phyloP scores from a whole-genome alignment of 2,329 filamentous ascomycete genomes.

The Fusarium sublunatum region DNA sequence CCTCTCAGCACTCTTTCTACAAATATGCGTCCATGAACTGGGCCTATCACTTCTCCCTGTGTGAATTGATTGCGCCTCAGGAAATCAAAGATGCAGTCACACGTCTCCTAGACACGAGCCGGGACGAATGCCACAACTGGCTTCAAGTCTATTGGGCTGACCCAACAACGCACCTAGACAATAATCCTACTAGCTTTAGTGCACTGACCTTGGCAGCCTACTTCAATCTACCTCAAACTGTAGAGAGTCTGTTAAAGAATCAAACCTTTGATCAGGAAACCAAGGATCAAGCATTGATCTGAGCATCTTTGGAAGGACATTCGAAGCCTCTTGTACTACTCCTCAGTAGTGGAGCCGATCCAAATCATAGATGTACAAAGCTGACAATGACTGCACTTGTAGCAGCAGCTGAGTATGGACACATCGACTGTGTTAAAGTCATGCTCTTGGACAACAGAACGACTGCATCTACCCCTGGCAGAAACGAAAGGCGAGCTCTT shows the following conservation, averaged over 20 bases:
- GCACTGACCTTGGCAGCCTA: conserved; percentile 47
- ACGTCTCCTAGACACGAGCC: conserved; percentile 33
- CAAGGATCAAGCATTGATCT: conserved; percentile 45
- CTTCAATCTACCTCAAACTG: conserved; percentile 46
- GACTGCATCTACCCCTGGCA: conserved; percentile 38
- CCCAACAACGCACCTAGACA: conserved; percentile 34
- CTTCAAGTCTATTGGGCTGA: conserved; percentile 47
- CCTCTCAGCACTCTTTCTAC: conserved; percentile 47
- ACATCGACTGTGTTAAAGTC: conserved; percentile 41
- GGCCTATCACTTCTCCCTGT: conserved; percentile 49
- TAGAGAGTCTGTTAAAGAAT: conserved; percentile 34
- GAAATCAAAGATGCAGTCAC: conserved; percentile 33
- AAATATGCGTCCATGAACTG: conserved; percentile 53
- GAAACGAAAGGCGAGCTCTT: conserved; percentile 47
- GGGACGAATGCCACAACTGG: conserved; percentile 48
- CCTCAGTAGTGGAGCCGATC: conserved; percentile 39
- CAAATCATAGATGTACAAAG: conserved; percentile 27
- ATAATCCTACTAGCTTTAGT: conserved; percentile 37
- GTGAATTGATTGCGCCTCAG: conserved; percentile 32
- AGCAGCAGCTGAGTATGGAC: conserved; percentile 46
- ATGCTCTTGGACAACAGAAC: conserved; percentile 45
- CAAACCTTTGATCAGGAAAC: conserved; percentile 9
- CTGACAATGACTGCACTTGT: conserved; percentile 45
- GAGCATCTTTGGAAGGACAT: conserved; percentile 47
- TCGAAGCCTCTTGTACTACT: conserved; percentile 38